A percentile compares a stretch with the other conserved stretches of the same genome.
Evolutionary conservation across 805 yeast genomes (phyloP).

Genomic region (Limtongozyma cylindracea): DNA sequence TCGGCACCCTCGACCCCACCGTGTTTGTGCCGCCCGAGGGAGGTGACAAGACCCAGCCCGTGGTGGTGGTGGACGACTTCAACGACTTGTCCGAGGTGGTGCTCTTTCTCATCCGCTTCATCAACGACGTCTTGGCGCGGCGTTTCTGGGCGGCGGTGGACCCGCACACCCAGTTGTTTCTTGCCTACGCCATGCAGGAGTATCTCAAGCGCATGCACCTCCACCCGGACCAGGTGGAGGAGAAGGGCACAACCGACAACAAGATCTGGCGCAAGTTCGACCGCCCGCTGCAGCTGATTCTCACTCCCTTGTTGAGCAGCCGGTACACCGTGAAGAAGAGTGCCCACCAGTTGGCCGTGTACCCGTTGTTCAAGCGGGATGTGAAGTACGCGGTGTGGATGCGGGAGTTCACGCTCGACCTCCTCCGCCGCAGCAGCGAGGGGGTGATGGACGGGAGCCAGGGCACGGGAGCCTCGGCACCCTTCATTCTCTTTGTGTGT

Average conservation of each 20-base stretch:
- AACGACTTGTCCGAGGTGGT: conserved; percentile 33
- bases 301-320: conserved; percentile 67
- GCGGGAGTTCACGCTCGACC: conserved; percentile 35
- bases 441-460: conserved; percentile 1
- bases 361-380: conserved; percentile 37
- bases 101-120: conserved; percentile 33
- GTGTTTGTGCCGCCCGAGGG: conserved; percentile 22
- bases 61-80: conserved; percentile 35
- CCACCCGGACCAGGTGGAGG: too few species aligned
- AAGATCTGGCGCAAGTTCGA: too few species aligned
- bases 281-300: too few species aligned
- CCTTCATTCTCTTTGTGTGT: conserved; percentile 30
- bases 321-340: too few species aligned
- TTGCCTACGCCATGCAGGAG: conserved; percentile 81
- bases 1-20: conserved; percentile 57
- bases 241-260: too few species aligned
- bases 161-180: conserved; percentile 59
- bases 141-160: conserved; percentile 79
- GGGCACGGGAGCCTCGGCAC: conserved; percentile 3
- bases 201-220: conserved; percentile 39
- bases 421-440: conserved; percentile 18
- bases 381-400: conserved; percentile 52
- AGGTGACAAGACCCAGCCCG: conserved; percentile 15
- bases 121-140: conserved; percentile 51
- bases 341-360: too few species aligned